These are phyloP conservation scores for Fragaria vesca DNA, from an alignment of 306 rosid species.

Conservation along the genomic window DNA sequence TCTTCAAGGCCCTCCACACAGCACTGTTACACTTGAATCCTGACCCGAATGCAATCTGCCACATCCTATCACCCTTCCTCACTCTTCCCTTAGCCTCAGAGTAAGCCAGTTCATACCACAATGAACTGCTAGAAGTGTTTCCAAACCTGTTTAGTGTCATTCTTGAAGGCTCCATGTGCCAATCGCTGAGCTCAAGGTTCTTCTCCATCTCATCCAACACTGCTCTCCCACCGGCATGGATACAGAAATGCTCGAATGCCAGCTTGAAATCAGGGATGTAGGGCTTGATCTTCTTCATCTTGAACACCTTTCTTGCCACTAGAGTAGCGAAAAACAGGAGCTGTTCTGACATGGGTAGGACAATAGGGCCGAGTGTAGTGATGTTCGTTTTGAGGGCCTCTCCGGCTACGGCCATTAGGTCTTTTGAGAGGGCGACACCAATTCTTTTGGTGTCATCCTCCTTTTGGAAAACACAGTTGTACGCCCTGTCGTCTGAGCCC, in stretches of 20 bases:
- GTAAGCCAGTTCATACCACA: slow-evolving; percentile 92
- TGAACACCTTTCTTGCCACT: slow-evolving; percentile 57
- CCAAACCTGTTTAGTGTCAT: slow-evolving; percentile 85
- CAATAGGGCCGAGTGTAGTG: slow-evolving; percentile 79
- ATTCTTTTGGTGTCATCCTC: slow-evolving; percentile 59
- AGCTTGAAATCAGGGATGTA: slow-evolving; percentile 83
- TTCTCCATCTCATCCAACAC: slow-evolving; percentile 81
- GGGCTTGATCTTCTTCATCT: slow-evolving; percentile 60
- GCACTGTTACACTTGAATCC: slow-evolving; percentile 96
- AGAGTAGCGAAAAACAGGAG: slow-evolving; percentile 58
- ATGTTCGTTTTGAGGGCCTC: slow-evolving; percentile 85
- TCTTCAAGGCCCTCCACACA: slow-evolving; percentile 73
- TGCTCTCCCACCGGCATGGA: slow-evolving; percentile 85
- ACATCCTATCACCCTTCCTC: slow-evolving; percentile 62
- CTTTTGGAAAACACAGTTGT: slow-evolving; percentile 60
- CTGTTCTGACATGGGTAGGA: slow-evolving; percentile 90
- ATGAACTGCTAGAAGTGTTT: slow-evolving; percentile 83
- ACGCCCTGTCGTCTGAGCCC: slow-evolving; percentile 67
- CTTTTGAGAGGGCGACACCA: slow-evolving; percentile 75
- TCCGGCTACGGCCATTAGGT: slow-evolving; percentile 82
- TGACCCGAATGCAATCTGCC: slow-evolving; percentile 97
- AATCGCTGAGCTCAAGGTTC: slow-evolving; percentile 65
- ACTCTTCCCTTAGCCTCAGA: slow-evolving; percentile 81
- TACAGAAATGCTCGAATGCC: slow-evolving; percentile 88
- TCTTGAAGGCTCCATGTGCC: slow-evolving; percentile 95